Evolutionary conservation across 169 alveolate genomes (phyloP).

Genomic region (Cryptosporidium sp.): DNA sequence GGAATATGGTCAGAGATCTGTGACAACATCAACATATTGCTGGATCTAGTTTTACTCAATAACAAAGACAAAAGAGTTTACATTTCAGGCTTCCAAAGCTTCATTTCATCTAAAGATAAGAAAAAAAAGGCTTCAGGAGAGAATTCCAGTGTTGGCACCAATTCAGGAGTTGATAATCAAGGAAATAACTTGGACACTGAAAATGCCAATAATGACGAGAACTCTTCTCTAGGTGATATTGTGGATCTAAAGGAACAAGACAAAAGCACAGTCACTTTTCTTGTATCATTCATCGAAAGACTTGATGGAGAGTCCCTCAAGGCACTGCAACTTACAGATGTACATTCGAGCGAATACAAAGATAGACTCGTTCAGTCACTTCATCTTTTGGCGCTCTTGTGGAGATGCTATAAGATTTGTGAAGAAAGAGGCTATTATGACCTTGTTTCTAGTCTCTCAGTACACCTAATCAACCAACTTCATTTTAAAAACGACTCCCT

Average conservation of each 20-base stretch:
- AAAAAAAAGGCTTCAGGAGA: conserved; percentile 60
- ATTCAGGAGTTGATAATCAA: not conserved
- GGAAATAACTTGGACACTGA: not conserved
- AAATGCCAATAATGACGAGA: not conserved
- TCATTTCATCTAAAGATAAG: conserved; percentile 77
- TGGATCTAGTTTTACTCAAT: conserved; percentile 36
- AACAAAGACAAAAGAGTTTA: conserved; percentile 75
- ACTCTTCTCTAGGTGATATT: conserved; percentile 15
- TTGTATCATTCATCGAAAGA: conserved; percentile 85
- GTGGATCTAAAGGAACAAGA: conserved; percentile 55
- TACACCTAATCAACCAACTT: conserved; percentile 31
- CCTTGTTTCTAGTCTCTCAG: conserved; percentile 52
- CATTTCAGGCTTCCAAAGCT: conserved; percentile 82
- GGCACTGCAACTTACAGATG: conserved; percentile 88
- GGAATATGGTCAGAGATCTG: conserved; percentile 86
- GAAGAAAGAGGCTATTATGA: conserved; percentile 38
- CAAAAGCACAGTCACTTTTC: conserved; percentile 80
- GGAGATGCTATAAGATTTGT: conserved; percentile 59
- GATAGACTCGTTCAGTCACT: conserved; percentile 83
- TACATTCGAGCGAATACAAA: conserved; percentile 86
- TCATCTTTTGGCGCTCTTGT: conserved; percentile 80
- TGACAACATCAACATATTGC: conserved; percentile 79
- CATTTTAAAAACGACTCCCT: conserved; percentile 56
- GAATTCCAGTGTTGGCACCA: not conserved
- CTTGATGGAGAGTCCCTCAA: conserved; percentile 87